Evolutionary conservation across 495 filamentous ascomycete species (phyloP).

Genomic region (Penicillium pancosmium): DNA sequence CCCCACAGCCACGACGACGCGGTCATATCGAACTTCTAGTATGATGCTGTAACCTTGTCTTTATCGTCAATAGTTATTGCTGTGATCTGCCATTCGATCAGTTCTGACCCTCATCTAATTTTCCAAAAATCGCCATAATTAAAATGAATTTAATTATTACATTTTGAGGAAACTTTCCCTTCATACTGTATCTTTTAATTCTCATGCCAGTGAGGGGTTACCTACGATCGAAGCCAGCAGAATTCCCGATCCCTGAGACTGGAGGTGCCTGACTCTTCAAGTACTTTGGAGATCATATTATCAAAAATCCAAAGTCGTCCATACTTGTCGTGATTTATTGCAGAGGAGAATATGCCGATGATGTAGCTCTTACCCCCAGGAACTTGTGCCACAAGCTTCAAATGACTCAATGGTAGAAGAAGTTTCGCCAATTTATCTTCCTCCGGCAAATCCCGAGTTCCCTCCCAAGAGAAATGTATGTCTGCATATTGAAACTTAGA

Average conservation of each 20-base stretch:
- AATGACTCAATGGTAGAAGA: constrained; percentile 18
- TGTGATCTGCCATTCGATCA: too few species aligned
- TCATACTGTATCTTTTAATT: too few species aligned
- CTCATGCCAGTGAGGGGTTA: too few species aligned
- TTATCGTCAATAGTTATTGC: too few species aligned
- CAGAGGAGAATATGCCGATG: constrained; percentile 13
- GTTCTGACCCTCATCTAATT: too few species aligned
- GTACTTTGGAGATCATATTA: constrained; percentile 8
- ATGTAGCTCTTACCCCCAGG: neutral
- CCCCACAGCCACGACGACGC: too few species aligned
- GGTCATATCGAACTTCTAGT: too few species aligned
- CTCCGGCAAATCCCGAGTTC: constrained; percentile 13
- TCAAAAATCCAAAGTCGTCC: constrained; percentile 18
- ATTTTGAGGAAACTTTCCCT: too few species aligned
- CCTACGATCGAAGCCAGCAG: too few species aligned
- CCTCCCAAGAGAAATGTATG: constrained; percentile 22
- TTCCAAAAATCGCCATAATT: too few species aligned
- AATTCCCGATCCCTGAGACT: neutral
- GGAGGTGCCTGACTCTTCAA: constrained; percentile 7
- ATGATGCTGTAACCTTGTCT: too few species aligned
- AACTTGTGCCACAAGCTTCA: constrained; percentile 17
- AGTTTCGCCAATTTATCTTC: constrained; percentile 2
- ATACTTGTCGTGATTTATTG: constrained; percentile 7
- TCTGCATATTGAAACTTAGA: constrained; percentile 15
- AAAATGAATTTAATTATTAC: too few species aligned